These are phyloP conservation scores for Globisporangium echinulatum DNA, from an alignment of 352 stramenopile genomes.

Conservation along the genomic window DNA sequence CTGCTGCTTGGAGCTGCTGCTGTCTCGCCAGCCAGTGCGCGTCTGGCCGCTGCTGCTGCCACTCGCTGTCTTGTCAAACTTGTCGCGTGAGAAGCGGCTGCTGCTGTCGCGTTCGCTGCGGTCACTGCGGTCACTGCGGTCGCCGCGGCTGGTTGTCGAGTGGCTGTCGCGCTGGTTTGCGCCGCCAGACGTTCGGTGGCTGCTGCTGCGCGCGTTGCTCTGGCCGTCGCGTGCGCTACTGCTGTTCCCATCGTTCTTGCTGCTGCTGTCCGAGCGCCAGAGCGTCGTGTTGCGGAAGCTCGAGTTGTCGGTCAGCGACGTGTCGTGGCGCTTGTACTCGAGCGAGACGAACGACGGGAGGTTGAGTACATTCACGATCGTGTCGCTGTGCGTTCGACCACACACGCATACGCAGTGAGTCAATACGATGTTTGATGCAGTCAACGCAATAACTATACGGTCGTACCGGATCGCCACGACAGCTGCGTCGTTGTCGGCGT, in stretches of 20 bases:
- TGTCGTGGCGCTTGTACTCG: constrained; percentile 91
- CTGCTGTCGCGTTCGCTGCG: constrained; percentile 18
- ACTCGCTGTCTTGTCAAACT: constrained; percentile 19
- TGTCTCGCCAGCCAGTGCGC: constrained; percentile 49
- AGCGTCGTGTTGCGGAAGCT: constrained; percentile 77
- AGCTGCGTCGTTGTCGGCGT: constrained; percentile 89
- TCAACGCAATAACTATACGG: neutral
- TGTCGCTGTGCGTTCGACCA: constrained; percentile 45
- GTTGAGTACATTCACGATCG: constrained; percentile 86
- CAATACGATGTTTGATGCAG: too few species aligned
- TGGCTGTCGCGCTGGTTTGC: constrained; percentile 13
- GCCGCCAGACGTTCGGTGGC: constrained; percentile 10
- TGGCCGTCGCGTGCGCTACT: constrained; percentile 18
- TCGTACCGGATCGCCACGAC: constrained; percentile 74
- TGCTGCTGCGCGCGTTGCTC: constrained; percentile 17
- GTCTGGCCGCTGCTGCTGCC: constrained; percentile 16
- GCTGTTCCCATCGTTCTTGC: constrained; percentile 21
- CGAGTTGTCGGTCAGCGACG: constrained; percentile 74
- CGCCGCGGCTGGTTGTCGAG: constrained; percentile 7
- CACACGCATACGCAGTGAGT: neutral
- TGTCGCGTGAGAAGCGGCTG: constrained; percentile 51
- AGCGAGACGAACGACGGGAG: constrained; percentile 87
- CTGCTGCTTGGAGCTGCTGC: constrained; percentile 22
- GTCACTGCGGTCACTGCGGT: constrained; percentile 4
- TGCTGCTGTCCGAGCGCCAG: constrained; percentile 53